A percentile compares a stretch with the other conserved stretches of the same genome.
phyloP scores from a whole-genome alignment of 192 early-diverging fungal genomes.

The Chytriomyces sp. region DNA sequence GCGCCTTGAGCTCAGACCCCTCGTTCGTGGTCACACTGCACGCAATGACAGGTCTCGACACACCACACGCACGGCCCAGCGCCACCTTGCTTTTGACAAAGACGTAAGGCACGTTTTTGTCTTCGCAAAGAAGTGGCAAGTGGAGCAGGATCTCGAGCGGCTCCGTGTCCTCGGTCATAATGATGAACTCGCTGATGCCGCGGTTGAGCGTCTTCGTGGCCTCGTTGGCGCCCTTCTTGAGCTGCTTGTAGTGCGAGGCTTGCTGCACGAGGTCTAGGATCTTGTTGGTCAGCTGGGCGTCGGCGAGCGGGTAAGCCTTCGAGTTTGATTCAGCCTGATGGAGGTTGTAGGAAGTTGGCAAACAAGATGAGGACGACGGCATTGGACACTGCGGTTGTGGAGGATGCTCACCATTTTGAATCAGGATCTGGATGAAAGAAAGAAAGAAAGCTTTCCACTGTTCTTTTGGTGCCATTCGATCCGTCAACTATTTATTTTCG shows the following conservation, averaged over 20 bases:
- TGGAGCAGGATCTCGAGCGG: slow-evolving; percentile 98
- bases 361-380: neutral
- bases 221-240: slow-evolving; percentile 99
- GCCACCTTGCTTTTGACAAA: slow-evolving; percentile 97
- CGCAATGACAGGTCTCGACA: slow-evolving; percentile 91
- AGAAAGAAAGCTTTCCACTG: slow-evolving; percentile 8
- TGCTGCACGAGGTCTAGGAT: slow-evolving; percentile 98
- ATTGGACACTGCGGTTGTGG: neutral
- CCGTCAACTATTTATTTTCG: too few relatives aligned
- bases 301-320: slow-evolving; percentile 66
- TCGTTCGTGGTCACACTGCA: slow-evolving; percentile 96
- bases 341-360: neutral
- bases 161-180: slow-evolving; percentile 98
- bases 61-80: slow-evolving; percentile 96
- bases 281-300: slow-evolving; percentile 83
- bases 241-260: slow-evolving; percentile 99
- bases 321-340: slow-evolving; percentile 30
- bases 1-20: slow-evolving; percentile 89
- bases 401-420: too few relatives aligned
- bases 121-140: slow-evolving; percentile 96
- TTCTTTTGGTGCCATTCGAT: too few relatives aligned
- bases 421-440: neutral
- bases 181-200: slow-evolving; percentile 97
- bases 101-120: slow-evolving; percentile 99
- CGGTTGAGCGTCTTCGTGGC: slow-evolving; percentile 99